phyloP scores from a whole-genome alignment of 495 filamentous ascomycete genomes.

The Penicillium lividum region DNA sequence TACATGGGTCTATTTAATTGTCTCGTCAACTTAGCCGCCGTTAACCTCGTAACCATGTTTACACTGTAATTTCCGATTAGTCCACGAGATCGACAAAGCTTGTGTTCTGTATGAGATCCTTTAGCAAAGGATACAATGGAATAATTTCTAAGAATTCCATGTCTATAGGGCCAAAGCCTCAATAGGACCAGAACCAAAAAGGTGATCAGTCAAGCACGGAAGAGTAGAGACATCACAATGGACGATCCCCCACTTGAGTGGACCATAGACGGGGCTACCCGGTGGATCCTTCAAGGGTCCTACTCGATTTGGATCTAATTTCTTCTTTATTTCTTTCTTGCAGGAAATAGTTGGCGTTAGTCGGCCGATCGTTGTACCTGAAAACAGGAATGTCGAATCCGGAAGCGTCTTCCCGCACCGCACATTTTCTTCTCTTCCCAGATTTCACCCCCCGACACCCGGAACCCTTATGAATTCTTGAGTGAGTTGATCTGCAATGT shows the following conservation, averaged over 20 bases:
- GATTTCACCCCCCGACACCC: background rate
- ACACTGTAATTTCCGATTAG: too few relatives aligned
- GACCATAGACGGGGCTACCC: background rate
- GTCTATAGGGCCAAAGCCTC: too few relatives aligned
- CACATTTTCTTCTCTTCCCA: background rate
- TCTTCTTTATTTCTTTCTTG: background rate
- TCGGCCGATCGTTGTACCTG: constrained; percentile 1
- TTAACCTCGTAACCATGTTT: too few relatives aligned
- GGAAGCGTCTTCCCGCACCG: constrained; percentile 15
- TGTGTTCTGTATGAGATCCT: too few relatives aligned
- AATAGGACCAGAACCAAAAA: too few relatives aligned
- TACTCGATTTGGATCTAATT: background rate
- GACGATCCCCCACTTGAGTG: constrained; percentile 5
- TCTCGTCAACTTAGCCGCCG: background rate
- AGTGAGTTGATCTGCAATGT: constrained; percentile 2
- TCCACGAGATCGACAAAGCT: too few relatives aligned
- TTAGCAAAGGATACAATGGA: too few relatives aligned
- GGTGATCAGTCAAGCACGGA: too few relatives aligned
- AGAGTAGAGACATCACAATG: background rate
- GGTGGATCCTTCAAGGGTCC: constrained; percentile 2
- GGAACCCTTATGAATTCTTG: background rate
- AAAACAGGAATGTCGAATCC: background rate
- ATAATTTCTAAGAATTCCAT: too few relatives aligned
- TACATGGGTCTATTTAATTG: background rate
- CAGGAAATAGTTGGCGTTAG: background rate